Evolutionary conservation across 495 filamentous ascomycete genomes (phyloP), one percentile per base, ranked within the genome.

Genomic region (Podospora fimiseda): DNA sequence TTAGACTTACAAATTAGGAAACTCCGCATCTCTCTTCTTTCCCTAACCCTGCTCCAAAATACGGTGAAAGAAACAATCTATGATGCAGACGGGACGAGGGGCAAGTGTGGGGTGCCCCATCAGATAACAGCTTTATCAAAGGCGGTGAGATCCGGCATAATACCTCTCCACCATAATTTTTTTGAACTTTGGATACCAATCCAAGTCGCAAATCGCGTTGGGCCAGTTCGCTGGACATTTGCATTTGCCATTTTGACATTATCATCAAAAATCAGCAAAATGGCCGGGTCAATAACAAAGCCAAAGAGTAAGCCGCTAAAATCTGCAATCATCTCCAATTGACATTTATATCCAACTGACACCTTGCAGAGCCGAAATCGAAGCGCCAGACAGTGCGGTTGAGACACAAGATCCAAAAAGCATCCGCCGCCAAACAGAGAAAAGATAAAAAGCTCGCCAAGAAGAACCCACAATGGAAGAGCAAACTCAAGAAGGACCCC

Each of bases 351-450:
- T 40, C 27, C 23, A n/a, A n/a, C n/a, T n/a, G n/a, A n/a, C n/a
- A n/a, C n/a, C n/a, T 13, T 19, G 19, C 57, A 96, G 90, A 95
- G 69, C 93, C 90, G 59, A 87, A 85, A 72, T 97, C 94, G 40
- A 98, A 98, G 80, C 86, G 93, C 69, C 80, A 78, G 48, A 83
- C 94, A 45, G 86, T 90, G 58, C 88, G 93, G 23, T 74, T 97
- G 53, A 81, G 93, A 51, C 87, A 96, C 74, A 96, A 94, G 73
- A 98, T 97, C 71, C 82, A 96, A 64, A 97, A 98, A 72, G 87
- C 89, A 19, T 86, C 89, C 52, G 85, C 85, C 58, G 83, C 87
- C 40, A 98, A 98, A 74, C 86, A 94, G 69, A 80, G 85, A 60
- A 98, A 98, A 74, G 72, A 80, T 43, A 87, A 80, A 60, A 96